Conservation (phyloP, 1,284 basidiomycete species). For the Ustilago nuda region DNA sequence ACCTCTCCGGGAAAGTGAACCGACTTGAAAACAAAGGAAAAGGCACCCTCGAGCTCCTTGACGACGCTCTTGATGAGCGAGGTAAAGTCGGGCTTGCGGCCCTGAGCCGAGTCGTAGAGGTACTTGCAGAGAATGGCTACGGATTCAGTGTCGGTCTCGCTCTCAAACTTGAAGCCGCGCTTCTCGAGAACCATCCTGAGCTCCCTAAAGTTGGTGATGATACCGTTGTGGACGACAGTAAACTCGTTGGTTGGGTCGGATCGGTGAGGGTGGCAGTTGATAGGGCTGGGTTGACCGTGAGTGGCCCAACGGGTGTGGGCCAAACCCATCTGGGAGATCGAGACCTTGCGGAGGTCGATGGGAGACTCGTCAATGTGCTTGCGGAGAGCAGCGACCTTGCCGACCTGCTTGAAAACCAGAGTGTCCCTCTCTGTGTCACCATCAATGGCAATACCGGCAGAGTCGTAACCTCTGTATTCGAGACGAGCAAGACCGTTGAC, state of each 20-base stretch:
- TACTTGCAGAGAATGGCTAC: slow-evolving; percentile 97
- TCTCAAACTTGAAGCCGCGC: slow-evolving; percentile 92
- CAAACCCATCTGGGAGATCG: slow-evolving; percentile 91
- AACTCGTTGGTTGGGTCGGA: slow-evolving; percentile 87
- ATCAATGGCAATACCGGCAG: slow-evolving; percentile 90
- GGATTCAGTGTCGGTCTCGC: slow-evolving; percentile 97
- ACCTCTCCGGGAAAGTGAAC: slow-evolving; percentile 95
- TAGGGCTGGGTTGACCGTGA: slow-evolving; percentile 84
- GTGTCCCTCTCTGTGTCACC: slow-evolving; percentile 84
- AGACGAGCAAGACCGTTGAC: slow-evolving; percentile 91
- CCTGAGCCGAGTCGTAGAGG: slow-evolving; percentile 91
- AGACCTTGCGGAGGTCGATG: slow-evolving; percentile 84
- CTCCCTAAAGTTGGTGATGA: slow-evolving; percentile 93
- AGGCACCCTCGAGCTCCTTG: slow-evolving; percentile 98
- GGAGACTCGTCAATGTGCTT: slow-evolving; percentile 85
- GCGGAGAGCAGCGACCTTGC: slow-evolving; percentile 94
- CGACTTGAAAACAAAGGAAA: slow-evolving; percentile 99
- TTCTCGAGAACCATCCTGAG: slow-evolving; percentile 94
- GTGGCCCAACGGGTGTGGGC: slow-evolving; percentile 99
- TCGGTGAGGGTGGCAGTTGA: slow-evolving; percentile 96
- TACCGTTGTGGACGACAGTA: slow-evolving; percentile 97
- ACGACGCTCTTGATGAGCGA: slow-evolving; percentile 93
- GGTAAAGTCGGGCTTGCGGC: slow-evolving; percentile 89
- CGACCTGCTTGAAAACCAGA: slow-evolving; percentile 96
- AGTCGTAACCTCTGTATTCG: slow-evolving; percentile 99